A percentile compares a stretch with the other conserved stretches of the same genome.
These are phyloP conservation scores for Euphorbia pulcherrima DNA, from an alignment of 345 rosid genomes.

Conservation along the genomic window DNA sequence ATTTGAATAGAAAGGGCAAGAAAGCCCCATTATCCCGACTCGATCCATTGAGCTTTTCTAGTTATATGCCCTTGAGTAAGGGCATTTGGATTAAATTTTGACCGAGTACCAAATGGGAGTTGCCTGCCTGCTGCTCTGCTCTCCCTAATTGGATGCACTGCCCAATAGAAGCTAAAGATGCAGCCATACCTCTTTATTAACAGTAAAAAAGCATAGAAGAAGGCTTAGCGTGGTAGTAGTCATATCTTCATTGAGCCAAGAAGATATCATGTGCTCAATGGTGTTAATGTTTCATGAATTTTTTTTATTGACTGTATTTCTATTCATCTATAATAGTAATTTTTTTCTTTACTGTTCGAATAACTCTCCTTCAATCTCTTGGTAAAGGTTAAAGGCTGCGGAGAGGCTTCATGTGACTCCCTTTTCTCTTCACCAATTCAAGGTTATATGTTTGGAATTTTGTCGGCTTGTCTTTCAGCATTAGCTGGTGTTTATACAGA, in stretches of 20 bases:
- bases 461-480: slow-evolving; percentile 92
- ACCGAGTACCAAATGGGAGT: no score
- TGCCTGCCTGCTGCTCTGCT: not conserved
- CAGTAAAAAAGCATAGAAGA: no score
- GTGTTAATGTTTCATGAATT: not conserved
- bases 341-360: not conserved
- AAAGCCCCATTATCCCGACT: no score
- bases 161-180: not conserved
- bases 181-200: no score
- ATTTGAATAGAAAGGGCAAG: no score
- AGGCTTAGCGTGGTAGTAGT: not conserved
- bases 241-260: not conserved
- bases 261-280: not conserved
- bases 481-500: slow-evolving; percentile 95
- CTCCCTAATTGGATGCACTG: not conserved
- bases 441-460: slow-evolving; percentile 75
- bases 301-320: not conserved
- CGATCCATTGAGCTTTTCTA: no score
- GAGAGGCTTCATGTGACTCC: slow-evolving; percentile 78
- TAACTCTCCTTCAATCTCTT: not conserved
- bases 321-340: not conserved
- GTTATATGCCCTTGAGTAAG: no score
- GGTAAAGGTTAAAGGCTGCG: slow-evolving; percentile 79
- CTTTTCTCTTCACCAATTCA: slow-evolving; percentile 84
- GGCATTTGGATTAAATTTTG: no score